Conservation (phyloP, 192 early-diverging fungal genomes). For the Piromyces finnis region DNA sequence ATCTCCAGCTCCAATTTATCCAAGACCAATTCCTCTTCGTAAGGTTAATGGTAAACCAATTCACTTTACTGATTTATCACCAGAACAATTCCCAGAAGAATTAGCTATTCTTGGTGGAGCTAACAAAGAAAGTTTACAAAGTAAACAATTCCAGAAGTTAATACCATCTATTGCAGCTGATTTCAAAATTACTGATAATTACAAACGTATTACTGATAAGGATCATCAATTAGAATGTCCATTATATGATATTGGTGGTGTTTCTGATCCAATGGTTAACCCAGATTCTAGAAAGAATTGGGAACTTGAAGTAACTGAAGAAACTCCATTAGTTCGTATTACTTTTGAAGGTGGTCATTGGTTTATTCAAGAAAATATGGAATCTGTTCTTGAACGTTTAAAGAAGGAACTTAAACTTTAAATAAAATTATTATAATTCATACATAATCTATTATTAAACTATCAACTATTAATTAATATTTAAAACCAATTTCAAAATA, state of each 20-base stretch:
- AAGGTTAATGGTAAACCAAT: neutral
- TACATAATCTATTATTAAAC: no score
- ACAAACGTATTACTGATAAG: neutral
- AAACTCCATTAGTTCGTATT: neutral
- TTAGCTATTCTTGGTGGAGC: neutral
- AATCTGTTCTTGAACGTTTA: neutral
- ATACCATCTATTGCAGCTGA: neutral
- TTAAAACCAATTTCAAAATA: no score
- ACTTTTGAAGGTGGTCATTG: neutral
- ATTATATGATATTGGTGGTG: neutral
- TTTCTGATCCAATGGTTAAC: neutral
- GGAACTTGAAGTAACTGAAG: neutral
- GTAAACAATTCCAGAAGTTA: neutral
- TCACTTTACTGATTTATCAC: neutral
- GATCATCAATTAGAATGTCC: neutral
- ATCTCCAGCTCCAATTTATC: neutral
- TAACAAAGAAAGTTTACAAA: neutral
- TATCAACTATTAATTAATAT: no score
- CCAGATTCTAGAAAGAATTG: neutral
- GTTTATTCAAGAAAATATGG: neutral
- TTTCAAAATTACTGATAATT: neutral
- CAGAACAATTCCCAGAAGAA: neutral
- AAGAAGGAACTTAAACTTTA: neutral
- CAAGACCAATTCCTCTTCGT: neutral
- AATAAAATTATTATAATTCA: no score